A percentile compares a stretch with the other conserved stretches of the same genome.
phyloP scores from a whole-genome alignment of 1,139 yeast genomes.

The Sugiyamaella castrensis region DNA sequence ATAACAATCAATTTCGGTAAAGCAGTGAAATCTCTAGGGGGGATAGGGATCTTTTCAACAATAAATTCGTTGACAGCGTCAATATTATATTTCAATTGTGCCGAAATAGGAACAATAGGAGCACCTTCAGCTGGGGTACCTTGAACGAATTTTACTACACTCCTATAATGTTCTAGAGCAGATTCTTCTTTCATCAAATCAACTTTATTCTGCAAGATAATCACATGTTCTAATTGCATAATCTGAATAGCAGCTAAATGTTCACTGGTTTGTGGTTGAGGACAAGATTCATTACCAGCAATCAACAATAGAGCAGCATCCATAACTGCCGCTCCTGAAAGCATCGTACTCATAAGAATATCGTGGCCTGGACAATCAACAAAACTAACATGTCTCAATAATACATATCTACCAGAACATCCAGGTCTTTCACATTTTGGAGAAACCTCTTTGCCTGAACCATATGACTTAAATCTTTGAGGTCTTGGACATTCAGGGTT shows the following conservation, averaged over 20 bases:
- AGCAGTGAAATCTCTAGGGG: constrained; percentile 89
- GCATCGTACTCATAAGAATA: constrained; percentile 99
- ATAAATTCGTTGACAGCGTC: constrained; percentile 98
- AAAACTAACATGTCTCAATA: constrained; percentile 94
- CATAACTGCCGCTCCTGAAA: constrained; percentile 99
- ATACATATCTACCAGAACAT: constrained; percentile 71
- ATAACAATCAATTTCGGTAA: constrained; percentile 95
- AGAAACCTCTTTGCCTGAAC: constrained; percentile 89
- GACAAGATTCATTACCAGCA: constrained; percentile 99
- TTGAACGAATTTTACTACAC: constrained; percentile 85
- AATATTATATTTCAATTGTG: constrained; percentile 96
- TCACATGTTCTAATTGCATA: constrained; percentile 96
- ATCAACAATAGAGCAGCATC: constrained; percentile 95
- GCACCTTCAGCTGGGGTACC: constrained; percentile 99
- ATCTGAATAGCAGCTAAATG: constrained; percentile 99
- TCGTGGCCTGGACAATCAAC: constrained; percentile 99
- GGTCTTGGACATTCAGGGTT: constrained; percentile 89
- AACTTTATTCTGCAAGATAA: constrained; percentile 95
- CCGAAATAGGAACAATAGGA: constrained; percentile 97
- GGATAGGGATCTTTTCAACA: constrained; percentile 94
- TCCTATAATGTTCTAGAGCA: constrained; percentile 92
- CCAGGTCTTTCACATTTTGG: constrained; percentile 90
- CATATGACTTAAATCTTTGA: constrained; percentile 89
- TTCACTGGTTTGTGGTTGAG: constrained; percentile 99
- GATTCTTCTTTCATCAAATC: constrained; percentile 98